Evolutionary conservation across 2,329 filamentous ascomycete genomes (phyloP).

Genomic region (Chaetomiaceae sp.): DNA sequence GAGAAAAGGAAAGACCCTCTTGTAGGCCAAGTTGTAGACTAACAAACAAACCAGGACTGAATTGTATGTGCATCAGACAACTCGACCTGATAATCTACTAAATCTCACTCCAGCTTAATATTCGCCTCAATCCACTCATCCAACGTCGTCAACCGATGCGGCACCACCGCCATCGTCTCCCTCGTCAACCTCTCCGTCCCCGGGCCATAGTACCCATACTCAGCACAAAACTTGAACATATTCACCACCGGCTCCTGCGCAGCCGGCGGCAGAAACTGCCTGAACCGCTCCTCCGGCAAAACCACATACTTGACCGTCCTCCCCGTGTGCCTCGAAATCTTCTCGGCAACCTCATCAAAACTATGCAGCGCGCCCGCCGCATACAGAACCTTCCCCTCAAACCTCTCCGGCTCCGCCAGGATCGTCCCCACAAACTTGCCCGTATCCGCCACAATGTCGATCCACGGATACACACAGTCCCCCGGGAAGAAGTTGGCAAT

Average conservation of each 20-base stretch:
- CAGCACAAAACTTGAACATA: slow-evolving; percentile 25
- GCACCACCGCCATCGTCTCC: slow-evolving; percentile 29
- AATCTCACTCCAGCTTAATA: no score
- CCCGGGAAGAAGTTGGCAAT: slow-evolving; percentile 22
- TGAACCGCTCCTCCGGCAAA: slow-evolving; percentile 15
- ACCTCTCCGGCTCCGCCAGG: slow-evolving; percentile 23
- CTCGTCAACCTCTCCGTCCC: slow-evolving; percentile 29
- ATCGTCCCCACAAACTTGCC: slow-evolving; percentile 37
- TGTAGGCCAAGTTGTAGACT: no score
- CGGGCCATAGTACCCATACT: slow-evolving; percentile 36
- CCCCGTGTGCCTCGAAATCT: slow-evolving; percentile 32
- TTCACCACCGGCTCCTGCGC: slow-evolving; percentile 23
- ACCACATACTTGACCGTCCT: slow-evolving; percentile 26
- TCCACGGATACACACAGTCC: slow-evolving; percentile 31
- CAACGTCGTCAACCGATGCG: slow-evolving; percentile 30
- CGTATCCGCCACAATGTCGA: slow-evolving; percentile 37
- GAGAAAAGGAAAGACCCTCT: no score
- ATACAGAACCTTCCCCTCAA: slow-evolving; percentile 20
- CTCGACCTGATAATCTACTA: no score
- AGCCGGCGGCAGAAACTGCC: slow-evolving; percentile 14
- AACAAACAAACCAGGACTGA: no score
- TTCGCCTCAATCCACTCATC: slow-evolving; percentile 33
- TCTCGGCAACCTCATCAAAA: slow-evolving; percentile 29
- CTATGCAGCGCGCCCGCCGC: slow-evolving; percentile 26
- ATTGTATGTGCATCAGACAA: no score